These are phyloP conservation scores for Agaricus subrufescens DNA, from an alignment of 768 basidiomycete species.

Conservation along the genomic window DNA sequence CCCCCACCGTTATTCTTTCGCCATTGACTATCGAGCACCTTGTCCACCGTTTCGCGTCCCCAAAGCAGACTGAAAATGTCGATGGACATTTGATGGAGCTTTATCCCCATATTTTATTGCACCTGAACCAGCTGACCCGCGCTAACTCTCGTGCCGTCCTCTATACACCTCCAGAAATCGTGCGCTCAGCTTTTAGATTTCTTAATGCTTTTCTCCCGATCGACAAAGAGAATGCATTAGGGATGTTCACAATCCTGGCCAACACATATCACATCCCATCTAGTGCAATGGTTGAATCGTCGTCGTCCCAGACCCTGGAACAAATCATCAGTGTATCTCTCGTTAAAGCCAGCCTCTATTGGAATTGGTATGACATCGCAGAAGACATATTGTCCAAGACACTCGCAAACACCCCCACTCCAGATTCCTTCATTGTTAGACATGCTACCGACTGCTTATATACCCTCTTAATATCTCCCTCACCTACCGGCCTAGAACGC, in stretches of 20 bases:
- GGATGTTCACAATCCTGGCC: slow-evolving; percentile 46
- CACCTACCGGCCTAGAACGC: slow-evolving; percentile 28
- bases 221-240: slow-evolving; percentile 32
- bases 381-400: slow-evolving; percentile 30
- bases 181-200: slow-evolving; percentile 37
- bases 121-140: slow-evolving; percentile 18
- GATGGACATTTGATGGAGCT: not conserved
- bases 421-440: slow-evolving; percentile 21
- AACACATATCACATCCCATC: slow-evolving; percentile 39
- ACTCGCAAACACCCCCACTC: slow-evolving; percentile 14
- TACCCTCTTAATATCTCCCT: slow-evolving; percentile 29
- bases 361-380: slow-evolving; percentile 47
- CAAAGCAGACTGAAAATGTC: not conserved
- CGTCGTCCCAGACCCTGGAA: slow-evolving; percentile 33
- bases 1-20: not conserved
- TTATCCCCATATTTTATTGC: slow-evolving; percentile 4
- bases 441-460: slow-evolving; percentile 43
- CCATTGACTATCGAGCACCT: not conserved
- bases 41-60: not conserved
- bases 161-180: slow-evolving; percentile 32
- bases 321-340: slow-evolving; percentile 46
- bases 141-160: slow-evolving; percentile 8
- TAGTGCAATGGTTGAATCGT: slow-evolving; percentile 37
- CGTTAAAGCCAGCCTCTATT: slow-evolving; percentile 47
- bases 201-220: slow-evolving; percentile 36